Evolutionary conservation across 331 rosid genomes (phyloP).

Genomic region (Telfairia occidentalis): DNA sequence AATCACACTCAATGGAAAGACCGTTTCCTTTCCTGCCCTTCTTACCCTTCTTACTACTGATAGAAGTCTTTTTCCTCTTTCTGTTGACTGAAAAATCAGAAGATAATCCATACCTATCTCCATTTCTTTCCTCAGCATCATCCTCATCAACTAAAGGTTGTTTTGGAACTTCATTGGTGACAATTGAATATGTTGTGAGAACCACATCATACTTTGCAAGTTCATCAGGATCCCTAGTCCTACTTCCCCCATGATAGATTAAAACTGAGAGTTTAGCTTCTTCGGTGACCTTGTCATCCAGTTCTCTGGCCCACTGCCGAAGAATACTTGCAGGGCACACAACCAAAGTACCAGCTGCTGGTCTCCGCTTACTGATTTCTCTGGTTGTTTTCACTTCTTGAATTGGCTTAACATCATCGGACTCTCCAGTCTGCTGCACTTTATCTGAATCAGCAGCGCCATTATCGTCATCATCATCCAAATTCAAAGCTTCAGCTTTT

Average conservation of each 20-base stretch:
- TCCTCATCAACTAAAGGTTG: conserved; percentile 86
- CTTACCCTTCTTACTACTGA: conserved; percentile 49
- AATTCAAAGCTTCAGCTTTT: conserved; percentile 74
- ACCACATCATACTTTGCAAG: conserved; percentile 81
- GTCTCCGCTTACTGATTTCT: conserved; percentile 55
- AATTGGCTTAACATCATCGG: conserved; percentile 35
- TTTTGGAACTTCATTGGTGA: conserved; percentile 89
- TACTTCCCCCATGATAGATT: conserved; percentile 80
- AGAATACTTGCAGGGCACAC: conserved; percentile 97
- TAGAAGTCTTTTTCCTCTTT: conserved; percentile 56
- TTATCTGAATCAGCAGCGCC: conserved; percentile 28
- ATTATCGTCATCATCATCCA: conserved; percentile 62
- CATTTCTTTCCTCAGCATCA: conserved; percentile 61
- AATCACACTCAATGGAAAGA: conserved; percentile 38
- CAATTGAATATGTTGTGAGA: conserved; percentile 81
- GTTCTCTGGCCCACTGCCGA: conserved; percentile 95
- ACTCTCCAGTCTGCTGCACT: conserved; percentile 29
- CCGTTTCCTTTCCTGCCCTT: conserved; percentile 64
- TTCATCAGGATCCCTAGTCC: conserved; percentile 75
- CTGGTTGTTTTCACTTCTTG: conserved; percentile 48
- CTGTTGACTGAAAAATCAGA: conserved; percentile 44
- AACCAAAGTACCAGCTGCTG: conserved; percentile 95
- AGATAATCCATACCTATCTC: conserved; percentile 55
- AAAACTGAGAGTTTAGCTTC: conserved; percentile 58
- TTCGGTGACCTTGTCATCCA: conserved; percentile 72